A percentile compares a stretch with the other conserved stretches of the same genome.
phyloP scores from a whole-genome alignment of 305 asterid genomes.

The Solanum hybrid region DNA sequence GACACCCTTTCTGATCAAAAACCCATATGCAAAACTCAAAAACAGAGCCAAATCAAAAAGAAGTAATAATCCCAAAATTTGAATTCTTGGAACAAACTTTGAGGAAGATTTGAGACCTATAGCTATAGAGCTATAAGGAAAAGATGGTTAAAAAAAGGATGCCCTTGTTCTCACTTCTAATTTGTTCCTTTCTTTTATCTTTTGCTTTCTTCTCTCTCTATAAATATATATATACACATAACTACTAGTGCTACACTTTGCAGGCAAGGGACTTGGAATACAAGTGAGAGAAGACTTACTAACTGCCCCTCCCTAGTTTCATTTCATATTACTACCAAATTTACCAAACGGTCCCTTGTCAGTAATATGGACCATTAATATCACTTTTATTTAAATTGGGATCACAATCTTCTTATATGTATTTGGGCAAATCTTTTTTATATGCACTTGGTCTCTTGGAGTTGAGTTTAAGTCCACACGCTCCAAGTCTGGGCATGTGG shows the following conservation, averaged over 20 bases:
- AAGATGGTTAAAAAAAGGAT: slow-evolving; percentile 15
- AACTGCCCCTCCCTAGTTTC: slow-evolving; percentile 26
- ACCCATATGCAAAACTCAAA: slow-evolving; percentile 15
- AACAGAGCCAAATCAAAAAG: slow-evolving; percentile 4
- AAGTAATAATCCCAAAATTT: slow-evolving; percentile 1
- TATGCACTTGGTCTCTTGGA: no score
- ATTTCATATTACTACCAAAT: slow-evolving; percentile 6
- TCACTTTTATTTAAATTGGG: background rate
- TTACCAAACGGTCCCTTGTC: slow-evolving; percentile 69
- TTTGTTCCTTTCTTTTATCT: slow-evolving; percentile 34
- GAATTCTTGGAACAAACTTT: slow-evolving; percentile 13
- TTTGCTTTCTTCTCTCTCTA: slow-evolving; percentile 25
- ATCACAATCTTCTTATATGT: background rate
- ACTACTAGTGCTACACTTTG: slow-evolving; percentile 46
- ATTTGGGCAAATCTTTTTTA: no score
- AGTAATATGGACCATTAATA: slow-evolving; percentile 4
- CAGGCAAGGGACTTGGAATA: slow-evolving; percentile 85
- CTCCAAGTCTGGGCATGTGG: background rate
- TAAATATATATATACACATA: background rate
- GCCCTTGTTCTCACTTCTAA: slow-evolving; percentile 11
- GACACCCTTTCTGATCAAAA: slow-evolving; percentile 14
- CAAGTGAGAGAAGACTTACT: slow-evolving; percentile 60
- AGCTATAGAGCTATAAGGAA: background rate
- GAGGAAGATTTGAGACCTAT: slow-evolving; percentile 4
- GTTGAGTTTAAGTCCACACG: no score